Percentiles rank a stretch among this genome's conserved stretches.
These are phyloP conservation scores for Naganishia antarctica DNA, from an alignment of 768 basidiomycete species.

Conservation along the genomic window DNA sequence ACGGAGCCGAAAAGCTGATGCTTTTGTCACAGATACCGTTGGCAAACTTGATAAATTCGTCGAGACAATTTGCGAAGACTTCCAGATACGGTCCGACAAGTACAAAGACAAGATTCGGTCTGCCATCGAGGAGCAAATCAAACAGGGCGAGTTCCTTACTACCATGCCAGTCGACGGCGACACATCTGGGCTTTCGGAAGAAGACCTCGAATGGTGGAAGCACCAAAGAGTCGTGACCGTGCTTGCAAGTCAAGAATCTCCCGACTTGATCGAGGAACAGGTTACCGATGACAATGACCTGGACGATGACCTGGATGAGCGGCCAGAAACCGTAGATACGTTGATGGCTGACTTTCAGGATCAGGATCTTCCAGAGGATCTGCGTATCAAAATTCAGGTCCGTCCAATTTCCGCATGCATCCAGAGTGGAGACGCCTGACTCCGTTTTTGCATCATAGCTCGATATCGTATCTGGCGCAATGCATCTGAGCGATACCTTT, in stretches of 20 bases:
- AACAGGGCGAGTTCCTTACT: constrained; percentile 60
- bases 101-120: constrained; percentile 65
- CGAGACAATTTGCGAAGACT: constrained; percentile 85
- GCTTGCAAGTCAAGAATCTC: not conserved
- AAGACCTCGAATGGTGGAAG: constrained; percentile 26
- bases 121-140: constrained; percentile 71
- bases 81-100: constrained; percentile 61
- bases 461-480: constrained; percentile 86
- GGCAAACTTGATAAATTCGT: constrained; percentile 88
- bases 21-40: constrained; percentile 67
- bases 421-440: constrained; percentile 2
- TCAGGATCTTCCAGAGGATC: constrained; percentile 64
- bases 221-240: constrained; percentile 1
- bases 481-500: constrained; percentile 92
- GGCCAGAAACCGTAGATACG: constrained; percentile 55
- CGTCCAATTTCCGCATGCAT: not conserved
- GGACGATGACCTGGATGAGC: constrained; percentile 36
- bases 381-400: constrained; percentile 89
- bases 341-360: constrained; percentile 55
- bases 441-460: constrained; percentile 59
- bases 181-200: constrained; percentile 30
- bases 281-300: constrained; percentile 23
- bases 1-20: no score
- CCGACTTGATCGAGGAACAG: constrained; percentile 19
- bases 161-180: constrained; percentile 50